phyloP scores from a whole-genome alignment of 495 filamentous ascomycete genomes.

The Aspergillus funiculosus region DNA sequence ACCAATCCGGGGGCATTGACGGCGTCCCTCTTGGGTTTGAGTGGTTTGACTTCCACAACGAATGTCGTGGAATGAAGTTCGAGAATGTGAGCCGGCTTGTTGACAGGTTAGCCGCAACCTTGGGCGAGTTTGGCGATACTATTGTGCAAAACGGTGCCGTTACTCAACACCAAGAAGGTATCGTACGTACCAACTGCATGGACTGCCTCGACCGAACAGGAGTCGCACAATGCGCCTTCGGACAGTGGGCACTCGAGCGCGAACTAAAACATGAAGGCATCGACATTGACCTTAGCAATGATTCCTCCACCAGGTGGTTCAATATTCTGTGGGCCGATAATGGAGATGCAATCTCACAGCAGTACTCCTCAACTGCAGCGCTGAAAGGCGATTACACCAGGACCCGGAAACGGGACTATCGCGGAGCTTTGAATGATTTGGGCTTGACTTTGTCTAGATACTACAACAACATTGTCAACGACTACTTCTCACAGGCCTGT shows the following conservation, averaged over 20 bases:
- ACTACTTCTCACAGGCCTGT: conserved; percentile 89
- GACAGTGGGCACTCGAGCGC: conserved; percentile 64
- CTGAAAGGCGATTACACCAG: conserved; percentile 94
- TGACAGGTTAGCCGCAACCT: conserved; percentile 54
- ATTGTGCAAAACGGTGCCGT: conserved; percentile 49
- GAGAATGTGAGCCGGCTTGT: conserved; percentile 82
- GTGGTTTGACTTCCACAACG: conserved; percentile 94
- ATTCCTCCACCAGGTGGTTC: conserved; percentile 80
- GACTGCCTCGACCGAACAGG: conserved; percentile 94
- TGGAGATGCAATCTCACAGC: conserved; percentile 55
- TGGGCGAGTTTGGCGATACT: conserved; percentile 62
- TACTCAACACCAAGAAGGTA: conserved; percentile 57
- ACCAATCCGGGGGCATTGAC: conserved; percentile 52
- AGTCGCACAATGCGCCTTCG: conserved; percentile 84
- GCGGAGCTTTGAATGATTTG: conserved; percentile 91
- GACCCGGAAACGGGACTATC: conserved; percentile 81
- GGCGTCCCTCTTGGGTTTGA: conserved; percentile 61
- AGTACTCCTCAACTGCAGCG: conserved; percentile 83
- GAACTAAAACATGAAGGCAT: conserved; percentile 72
- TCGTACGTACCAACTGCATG: conserved; percentile 93
- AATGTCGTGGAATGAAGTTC: conserved; percentile 93
- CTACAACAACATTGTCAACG: conserved; percentile 80
- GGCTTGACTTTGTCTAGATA: conserved; percentile 69
- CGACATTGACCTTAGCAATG: conserved; percentile 58
- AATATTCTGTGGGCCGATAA: conserved; percentile 96